A percentile compares a stretch with the other conserved stretches of the same genome.
These are phyloP conservation scores for Allium fistulosum DNA, from an alignment of 106 monocot genomes.

Conservation along the genomic window DNA sequence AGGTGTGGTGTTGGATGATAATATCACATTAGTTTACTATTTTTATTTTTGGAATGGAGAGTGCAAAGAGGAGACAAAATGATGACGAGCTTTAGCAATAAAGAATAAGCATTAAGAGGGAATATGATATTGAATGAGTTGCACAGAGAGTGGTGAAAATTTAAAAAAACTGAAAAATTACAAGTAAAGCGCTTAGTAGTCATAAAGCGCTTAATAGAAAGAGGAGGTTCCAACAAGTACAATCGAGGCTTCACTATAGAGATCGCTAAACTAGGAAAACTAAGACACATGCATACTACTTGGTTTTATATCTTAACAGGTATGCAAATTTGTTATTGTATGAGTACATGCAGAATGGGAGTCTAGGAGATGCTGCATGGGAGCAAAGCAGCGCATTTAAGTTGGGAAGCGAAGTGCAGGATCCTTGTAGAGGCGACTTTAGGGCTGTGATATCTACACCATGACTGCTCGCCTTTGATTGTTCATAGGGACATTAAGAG, in stretches of 20 bases:
- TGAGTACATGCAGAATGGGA: too few relatives aligned
- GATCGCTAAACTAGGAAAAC: constrained; percentile 69
- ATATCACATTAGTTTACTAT: too few relatives aligned
- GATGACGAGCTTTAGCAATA: too few relatives aligned
- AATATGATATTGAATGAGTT: too few relatives aligned
- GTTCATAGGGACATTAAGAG: constrained; percentile 87
- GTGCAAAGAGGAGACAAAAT: too few relatives aligned
- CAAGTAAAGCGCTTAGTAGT: too few relatives aligned
- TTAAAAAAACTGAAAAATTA: too few relatives aligned
- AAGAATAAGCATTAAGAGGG: too few relatives aligned
- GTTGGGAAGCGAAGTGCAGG: constrained; percentile 55
- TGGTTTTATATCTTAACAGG: constrained; percentile 64
- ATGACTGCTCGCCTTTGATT: constrained; percentile 81
- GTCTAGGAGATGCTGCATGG: constrained; percentile 87
- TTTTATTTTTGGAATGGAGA: too few relatives aligned
- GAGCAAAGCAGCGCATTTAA: constrained; percentile 60
- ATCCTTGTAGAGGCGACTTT: constrained; percentile 70
- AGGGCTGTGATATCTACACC: constrained; percentile 89
- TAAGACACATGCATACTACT: constrained; percentile 84
- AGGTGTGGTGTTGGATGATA: too few relatives aligned
- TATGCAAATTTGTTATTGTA: constrained; percentile 74
- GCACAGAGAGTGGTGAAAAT: too few relatives aligned
- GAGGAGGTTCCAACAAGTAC: too few relatives aligned
- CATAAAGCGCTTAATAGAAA: constrained; percentile 58
- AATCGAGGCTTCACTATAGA: constrained; percentile 86